Base-by-base conservation (phyloP, 495 filamentous ascomycete species). In the Amphirosellinia nigrospora region DNA sequence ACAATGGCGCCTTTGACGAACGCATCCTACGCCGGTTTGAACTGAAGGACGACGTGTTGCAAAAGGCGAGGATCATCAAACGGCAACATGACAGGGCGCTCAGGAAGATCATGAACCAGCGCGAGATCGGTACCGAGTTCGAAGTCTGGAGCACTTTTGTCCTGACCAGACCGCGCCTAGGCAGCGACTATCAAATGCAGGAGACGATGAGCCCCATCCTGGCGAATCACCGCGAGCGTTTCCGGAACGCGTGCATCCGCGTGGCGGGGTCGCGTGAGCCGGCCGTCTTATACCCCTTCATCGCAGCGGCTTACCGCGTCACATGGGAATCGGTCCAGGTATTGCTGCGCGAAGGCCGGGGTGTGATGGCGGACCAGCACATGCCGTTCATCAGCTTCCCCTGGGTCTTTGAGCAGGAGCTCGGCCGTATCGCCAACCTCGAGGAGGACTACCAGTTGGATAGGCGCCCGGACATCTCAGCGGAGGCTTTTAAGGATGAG, bases 351-450 rank as follows among this genome's bases (percentile, higher is more conserved):
- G 83, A 87, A 67, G 71, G 80, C 3, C 78, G 73, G 0, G 79
- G 2, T 7, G 2, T 43, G 9, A 36, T 30, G 34, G 45, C 26
- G 26, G 60, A 46, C 56, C 46, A 78, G 80, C 79, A 80, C 8
- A 88, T 93, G 83, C 96, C 96, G 0, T 79, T 98, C 28, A 96
- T 98, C 74, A 95, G 90, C 73, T 98, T 97, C 73, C 94, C 96
- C 0, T 99, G 96, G 96, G 76, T 98, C 10, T 96, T 98, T 64
- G 81, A 86, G 0, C 80, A 86, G 39, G 83, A 93, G 63, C 85
- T 99, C 1, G 92, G 93, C 6, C 85, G 84, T 41, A 90, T 98
- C 70, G 94, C 92, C 34, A 76, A 60, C 9, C 65, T 69, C 3
- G 21, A 72, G 28, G 53, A 56, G 26, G 41, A 70, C 19, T 72